These are phyloP conservation scores for Nitzschia palea DNA, from an alignment of 108 stramenopile species.

Conservation along the genomic window DNA sequence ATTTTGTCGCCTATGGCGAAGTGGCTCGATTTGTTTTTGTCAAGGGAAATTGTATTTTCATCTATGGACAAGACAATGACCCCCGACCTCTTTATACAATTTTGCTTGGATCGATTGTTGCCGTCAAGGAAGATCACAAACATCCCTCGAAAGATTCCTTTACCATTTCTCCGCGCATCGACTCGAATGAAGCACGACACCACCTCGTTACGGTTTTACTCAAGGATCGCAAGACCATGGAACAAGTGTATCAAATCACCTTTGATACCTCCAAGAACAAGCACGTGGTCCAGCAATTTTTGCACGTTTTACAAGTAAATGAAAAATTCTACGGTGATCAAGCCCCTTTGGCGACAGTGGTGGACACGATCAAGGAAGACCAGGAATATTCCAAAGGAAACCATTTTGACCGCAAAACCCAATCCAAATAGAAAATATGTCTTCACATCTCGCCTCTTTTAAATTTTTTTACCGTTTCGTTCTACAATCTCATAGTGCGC, in stretches of 20 bases:
- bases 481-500: constrained; percentile 32
- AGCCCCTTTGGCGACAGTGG: constrained; percentile 17
- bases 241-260: constrained; percentile 60
- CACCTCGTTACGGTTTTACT: constrained; percentile 50
- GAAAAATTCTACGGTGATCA: constrained; percentile 20
- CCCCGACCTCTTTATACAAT: constrained; percentile 67
- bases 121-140: constrained; percentile 57
- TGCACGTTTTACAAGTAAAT: constrained; percentile 26
- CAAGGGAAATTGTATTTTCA: constrained; percentile 42
- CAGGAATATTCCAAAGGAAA: too few species aligned
- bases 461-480: constrained; percentile 1
- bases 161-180: constrained; percentile 51
- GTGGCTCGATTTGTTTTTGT: constrained; percentile 54
- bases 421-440: constrained; percentile 1
- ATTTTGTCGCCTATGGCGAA: constrained; percentile 68
- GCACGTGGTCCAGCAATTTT: constrained; percentile 33
- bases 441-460: not conserved
- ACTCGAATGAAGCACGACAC: constrained; percentile 31
- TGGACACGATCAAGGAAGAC: constrained; percentile 3
- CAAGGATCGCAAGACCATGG: constrained; percentile 35
- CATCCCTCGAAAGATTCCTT: constrained; percentile 50
- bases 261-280: constrained; percentile 55
- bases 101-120: constrained; percentile 27
- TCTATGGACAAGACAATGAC: constrained; percentile 50
- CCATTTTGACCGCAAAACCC: constrained; percentile 14